Evolutionary conservation across 1,284 basidiomycete species (phyloP).

Genomic region (Sporisorium exsertum): DNA sequence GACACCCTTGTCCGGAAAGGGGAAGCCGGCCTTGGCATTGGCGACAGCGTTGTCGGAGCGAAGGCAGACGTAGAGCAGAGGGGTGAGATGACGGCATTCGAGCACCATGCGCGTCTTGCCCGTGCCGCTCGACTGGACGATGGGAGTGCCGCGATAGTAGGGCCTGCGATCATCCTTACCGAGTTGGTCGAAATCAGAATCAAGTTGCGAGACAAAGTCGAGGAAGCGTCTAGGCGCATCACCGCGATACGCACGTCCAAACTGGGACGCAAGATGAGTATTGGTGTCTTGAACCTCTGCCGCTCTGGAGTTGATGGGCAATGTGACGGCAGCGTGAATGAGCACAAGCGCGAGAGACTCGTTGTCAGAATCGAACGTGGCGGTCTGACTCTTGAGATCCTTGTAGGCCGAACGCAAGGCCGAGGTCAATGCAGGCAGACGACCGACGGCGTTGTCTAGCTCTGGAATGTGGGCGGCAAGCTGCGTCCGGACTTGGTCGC

Average conservation of each 20-base stretch:
- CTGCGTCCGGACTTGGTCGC: not conserved
- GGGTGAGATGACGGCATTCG: slow-evolving; percentile 3
- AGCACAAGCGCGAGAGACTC: not conserved
- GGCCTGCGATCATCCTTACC: not conserved
- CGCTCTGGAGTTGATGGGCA: not conserved
- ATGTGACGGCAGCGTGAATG: not conserved
- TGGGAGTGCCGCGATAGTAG: slow-evolving; percentile 13
- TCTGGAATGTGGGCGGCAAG: not conserved
- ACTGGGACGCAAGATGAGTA: not conserved
- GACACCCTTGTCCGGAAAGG: slow-evolving; percentile 9
- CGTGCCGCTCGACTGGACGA: slow-evolving; percentile 35
- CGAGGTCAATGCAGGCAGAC: not conserved
- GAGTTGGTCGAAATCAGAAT: not conserved
- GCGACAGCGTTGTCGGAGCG: not conserved
- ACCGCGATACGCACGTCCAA: slow-evolving; percentile 3
- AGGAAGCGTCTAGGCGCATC: slow-evolving; percentile 13
- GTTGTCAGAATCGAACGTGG: not conserved
- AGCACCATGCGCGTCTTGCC: slow-evolving; percentile 33
- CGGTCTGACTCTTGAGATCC: not conserved
- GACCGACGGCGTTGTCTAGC: not conserved
- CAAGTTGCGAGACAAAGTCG: slow-evolving; percentile 2
- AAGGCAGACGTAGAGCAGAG: slow-evolving; percentile 33
- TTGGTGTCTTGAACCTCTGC: not conserved
- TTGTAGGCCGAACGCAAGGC: not conserved
- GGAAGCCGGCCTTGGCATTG: slow-evolving; percentile 5